Percentiles rank a stretch among this genome's conserved stretches.
phyloP scores from a whole-genome alignment of 2,329 filamentous ascomycete genomes.

The Penicillium sp. region DNA sequence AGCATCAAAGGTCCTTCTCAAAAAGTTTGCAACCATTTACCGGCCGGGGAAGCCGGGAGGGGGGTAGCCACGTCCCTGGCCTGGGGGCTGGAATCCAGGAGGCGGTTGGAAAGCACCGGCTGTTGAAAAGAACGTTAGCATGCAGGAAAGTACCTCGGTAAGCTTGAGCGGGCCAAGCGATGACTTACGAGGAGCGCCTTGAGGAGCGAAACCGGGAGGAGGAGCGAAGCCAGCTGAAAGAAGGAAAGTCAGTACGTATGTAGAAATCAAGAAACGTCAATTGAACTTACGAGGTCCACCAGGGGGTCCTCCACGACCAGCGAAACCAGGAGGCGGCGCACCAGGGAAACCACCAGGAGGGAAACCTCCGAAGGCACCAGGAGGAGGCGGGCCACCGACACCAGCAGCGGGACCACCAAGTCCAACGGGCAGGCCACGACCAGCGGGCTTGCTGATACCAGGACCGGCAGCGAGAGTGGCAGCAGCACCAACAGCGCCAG shows the following conservation, averaged over 20 bases:
- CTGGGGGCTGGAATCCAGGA: slow-evolving; percentile 72
- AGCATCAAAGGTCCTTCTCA: slow-evolving; percentile 28
- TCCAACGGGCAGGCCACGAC: slow-evolving; percentile 79
- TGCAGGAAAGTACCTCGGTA: not conserved
- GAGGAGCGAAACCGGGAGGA: slow-evolving; percentile 51
- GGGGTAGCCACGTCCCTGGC: slow-evolving; percentile 54
- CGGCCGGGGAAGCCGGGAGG: slow-evolving; percentile 53
- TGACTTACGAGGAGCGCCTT: slow-evolving; percentile 50
- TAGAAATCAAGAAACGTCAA: slow-evolving; percentile 8
- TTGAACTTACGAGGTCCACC: slow-evolving; percentile 54
- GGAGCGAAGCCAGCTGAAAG: slow-evolving; percentile 50
- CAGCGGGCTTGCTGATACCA: slow-evolving; percentile 87
- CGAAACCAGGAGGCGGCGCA: slow-evolving; percentile 52
- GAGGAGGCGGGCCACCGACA: slow-evolving; percentile 76
- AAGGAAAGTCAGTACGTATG: slow-evolving; percentile 20
- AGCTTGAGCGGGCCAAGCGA: not conserved
- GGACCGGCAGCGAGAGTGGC: slow-evolving; percentile 78
- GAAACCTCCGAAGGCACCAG: slow-evolving; percentile 55
- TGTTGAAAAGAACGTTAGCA: slow-evolving; percentile 46
- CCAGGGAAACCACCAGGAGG: slow-evolving; percentile 58
- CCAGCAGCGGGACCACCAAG: slow-evolving; percentile 87
- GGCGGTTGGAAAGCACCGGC: slow-evolving; percentile 60
- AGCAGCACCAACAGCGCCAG: slow-evolving; percentile 58
- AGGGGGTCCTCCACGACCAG: slow-evolving; percentile 53
- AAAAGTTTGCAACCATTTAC: slow-evolving; percentile 31